phyloP scores from a whole-genome alignment of 805 yeast species.

The Kluyveromyces wickerhamii region DNA sequence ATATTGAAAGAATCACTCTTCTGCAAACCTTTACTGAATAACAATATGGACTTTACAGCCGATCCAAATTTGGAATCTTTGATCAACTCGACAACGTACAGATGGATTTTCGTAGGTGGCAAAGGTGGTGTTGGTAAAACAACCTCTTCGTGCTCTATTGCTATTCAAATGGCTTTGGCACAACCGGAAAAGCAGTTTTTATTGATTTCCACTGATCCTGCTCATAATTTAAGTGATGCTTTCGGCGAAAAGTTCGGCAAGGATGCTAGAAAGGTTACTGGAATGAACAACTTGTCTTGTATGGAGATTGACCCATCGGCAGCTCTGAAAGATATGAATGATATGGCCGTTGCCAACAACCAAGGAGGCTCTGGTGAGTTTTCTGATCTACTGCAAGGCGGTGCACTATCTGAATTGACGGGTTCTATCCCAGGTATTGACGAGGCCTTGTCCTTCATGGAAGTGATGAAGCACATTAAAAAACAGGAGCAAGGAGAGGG shows the following conservation, averaged over 20 bases:
- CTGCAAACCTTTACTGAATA: slow-evolving; percentile 1
- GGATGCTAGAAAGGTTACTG: slow-evolving; percentile 91
- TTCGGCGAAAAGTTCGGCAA: slow-evolving; percentile 97
- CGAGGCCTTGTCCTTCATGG: slow-evolving; percentile 96
- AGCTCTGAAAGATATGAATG: slow-evolving; percentile 80
- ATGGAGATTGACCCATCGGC: slow-evolving; percentile 99
- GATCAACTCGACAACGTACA: slow-evolving; percentile 59
- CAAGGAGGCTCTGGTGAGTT: slow-evolving; percentile 35
- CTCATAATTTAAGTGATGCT: slow-evolving; percentile 95
- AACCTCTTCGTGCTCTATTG: slow-evolving; percentile 91
- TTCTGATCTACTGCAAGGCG: slow-evolving; percentile 28
- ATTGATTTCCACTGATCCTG: slow-evolving; percentile 95
- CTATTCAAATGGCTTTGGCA: slow-evolving; percentile 82
- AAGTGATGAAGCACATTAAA: slow-evolving; percentile 93
- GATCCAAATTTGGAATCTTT: slow-evolving; percentile 69
- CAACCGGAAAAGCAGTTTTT: slow-evolving; percentile 77
- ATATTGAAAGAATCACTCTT: not conserved
- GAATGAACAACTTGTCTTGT: slow-evolving; percentile 80
- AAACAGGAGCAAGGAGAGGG: slow-evolving; percentile 44
- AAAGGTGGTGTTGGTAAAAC: slow-evolving; percentile 99
- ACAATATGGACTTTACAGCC: slow-evolving; percentile 45
- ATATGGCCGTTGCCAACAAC: slow-evolving; percentile 32
- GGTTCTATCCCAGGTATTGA: slow-evolving; percentile 97
- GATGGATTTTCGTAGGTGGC: slow-evolving; percentile 98
- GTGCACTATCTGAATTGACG: slow-evolving; percentile 66